These are phyloP conservation scores for Heritiera fomes DNA, from an alignment of 345 rosid species.

Conservation along the genomic window DNA sequence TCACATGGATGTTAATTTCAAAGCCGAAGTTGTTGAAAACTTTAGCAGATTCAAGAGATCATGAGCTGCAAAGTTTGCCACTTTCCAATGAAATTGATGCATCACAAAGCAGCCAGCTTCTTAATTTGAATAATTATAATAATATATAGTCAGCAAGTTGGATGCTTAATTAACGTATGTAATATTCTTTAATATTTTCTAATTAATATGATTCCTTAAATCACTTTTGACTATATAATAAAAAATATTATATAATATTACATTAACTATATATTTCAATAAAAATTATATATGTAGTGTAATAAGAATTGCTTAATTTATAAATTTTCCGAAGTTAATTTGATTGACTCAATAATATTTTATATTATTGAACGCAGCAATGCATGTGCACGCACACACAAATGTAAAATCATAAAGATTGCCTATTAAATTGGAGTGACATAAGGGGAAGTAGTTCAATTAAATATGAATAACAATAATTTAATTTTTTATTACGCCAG, in stretches of 20 bases:
- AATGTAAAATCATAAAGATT: background rate
- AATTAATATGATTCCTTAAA: too few species aligned
- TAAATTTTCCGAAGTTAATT: too few species aligned
- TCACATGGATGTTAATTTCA: background rate
- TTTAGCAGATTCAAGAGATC: background rate
- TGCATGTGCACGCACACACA: background rate
- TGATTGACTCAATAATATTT: background rate
- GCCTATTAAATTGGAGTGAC: background rate
- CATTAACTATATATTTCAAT: too few species aligned
- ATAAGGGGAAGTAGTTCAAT: background rate
- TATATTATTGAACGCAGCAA: background rate
- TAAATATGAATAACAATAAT: background rate
- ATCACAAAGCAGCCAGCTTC: background rate
- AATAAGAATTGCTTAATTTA: background rate
- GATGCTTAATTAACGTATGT: too few species aligned
- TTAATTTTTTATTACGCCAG: background rate
- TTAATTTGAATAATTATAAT: too few species aligned
- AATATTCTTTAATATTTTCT: too few species aligned
- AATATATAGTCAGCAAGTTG: too few species aligned
- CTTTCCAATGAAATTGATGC: background rate
- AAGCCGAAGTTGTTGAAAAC: background rate
- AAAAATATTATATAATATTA: too few species aligned
- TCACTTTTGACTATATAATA: too few species aligned
- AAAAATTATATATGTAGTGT: too few species aligned
- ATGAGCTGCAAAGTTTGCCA: background rate